phyloP scores from a whole-genome alignment of 1,139 yeast genomes.

The Candida sanyaensis region DNA sequence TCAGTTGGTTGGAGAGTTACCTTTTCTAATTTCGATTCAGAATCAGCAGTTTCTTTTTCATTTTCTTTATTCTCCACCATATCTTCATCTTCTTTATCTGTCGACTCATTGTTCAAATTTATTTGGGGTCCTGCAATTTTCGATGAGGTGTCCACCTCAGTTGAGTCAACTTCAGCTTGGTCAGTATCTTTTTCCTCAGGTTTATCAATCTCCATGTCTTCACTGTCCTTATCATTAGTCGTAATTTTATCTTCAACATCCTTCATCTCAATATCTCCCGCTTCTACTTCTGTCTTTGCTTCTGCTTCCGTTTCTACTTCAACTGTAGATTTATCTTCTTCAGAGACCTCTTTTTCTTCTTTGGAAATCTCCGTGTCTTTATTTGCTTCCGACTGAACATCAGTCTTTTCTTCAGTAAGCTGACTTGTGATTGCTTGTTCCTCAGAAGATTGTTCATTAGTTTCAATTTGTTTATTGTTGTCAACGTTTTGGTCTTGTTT shows the following conservation, averaged over 20 bases:
- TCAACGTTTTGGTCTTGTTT: too few species aligned
- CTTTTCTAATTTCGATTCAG: not conserved
- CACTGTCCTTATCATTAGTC: not conserved
- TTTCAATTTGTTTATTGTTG: too few species aligned
- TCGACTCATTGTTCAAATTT: conserved; percentile 4
- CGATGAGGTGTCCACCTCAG: not conserved
- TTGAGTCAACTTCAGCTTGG: not conserved
- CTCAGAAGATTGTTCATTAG: too few species aligned
- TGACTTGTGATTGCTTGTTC: too few species aligned
- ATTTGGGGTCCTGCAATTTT: not conserved
- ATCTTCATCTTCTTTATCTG: conserved; percentile 8
- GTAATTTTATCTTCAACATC: not conserved
- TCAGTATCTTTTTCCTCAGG: too few species aligned
- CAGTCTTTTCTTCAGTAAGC: too few species aligned
- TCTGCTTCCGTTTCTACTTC: conserved; percentile 7
- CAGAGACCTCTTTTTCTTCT: conserved; percentile 5
- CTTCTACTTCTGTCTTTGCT: conserved; percentile 1
- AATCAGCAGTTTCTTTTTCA: not conserved
- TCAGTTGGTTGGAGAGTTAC: conserved; percentile 5
- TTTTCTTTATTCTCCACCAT: not conserved
- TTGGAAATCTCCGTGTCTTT: not conserved
- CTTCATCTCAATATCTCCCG: not conserved
- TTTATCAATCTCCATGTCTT: not conserved
- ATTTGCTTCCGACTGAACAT: not conserved
- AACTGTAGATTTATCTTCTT: conserved; percentile 5